Evolutionary conservation across 176 grass and related monocot genomes (phyloP).

Genomic region (Olyra latifolia): DNA sequence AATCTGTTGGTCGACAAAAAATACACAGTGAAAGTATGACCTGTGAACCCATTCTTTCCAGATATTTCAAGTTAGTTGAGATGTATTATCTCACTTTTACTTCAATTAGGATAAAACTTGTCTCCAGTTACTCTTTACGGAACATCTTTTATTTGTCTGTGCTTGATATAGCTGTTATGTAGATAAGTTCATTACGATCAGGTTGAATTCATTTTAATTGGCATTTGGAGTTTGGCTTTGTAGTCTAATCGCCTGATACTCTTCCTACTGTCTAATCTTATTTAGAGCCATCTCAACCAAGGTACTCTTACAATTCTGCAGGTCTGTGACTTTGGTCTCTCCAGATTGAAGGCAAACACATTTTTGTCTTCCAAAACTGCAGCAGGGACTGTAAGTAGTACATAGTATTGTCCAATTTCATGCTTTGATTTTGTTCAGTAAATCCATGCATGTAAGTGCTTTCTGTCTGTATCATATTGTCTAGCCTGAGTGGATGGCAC

Average conservation of each 20-base stretch:
- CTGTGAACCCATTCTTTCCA: neutral
- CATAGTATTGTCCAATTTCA: neutral
- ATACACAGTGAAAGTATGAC: constrained; percentile 83
- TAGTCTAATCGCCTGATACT: neutral
- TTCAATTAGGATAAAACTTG: constrained; percentile 10
- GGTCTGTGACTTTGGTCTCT: constrained; percentile 88
- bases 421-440: neutral
- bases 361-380: constrained; percentile 84
- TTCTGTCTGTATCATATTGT: constrained; percentile 15
- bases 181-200: constrained; percentile 10
- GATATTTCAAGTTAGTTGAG: neutral
- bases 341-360: constrained; percentile 84
- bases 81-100: neutral
- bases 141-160: neutral
- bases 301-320: constrained; percentile 23
- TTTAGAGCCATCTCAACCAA: neutral
- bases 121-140: neutral
- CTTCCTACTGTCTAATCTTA: neutral
- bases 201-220: neutral
- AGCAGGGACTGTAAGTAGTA: constrained; percentile 74
- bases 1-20: constrained; percentile 88
- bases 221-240: neutral
- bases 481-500: constrained; percentile 95
- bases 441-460: neutral
- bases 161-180: neutral